Percentiles rank a stretch among this genome's conserved stretches.
Conservation (phyloP, 495 filamentous ascomycete genomes). For the Friedmanniomyces simplex region DNA sequence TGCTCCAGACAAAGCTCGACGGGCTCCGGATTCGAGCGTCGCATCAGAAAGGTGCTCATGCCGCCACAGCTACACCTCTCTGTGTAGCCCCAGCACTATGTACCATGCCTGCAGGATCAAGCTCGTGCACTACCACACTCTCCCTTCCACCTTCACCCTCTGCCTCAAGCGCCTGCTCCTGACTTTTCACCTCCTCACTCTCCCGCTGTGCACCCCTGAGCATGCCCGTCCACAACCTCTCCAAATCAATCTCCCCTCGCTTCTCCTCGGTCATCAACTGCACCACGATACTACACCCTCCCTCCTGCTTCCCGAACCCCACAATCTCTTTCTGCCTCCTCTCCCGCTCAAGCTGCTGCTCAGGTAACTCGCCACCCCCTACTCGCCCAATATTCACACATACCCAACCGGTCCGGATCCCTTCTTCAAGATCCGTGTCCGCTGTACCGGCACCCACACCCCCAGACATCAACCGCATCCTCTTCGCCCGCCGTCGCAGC, state of each 20-base stretch:
- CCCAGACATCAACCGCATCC: conserved; percentile 62
- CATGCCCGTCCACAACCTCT: conserved; percentile 60
- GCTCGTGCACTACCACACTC: not conserved
- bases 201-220: conserved; percentile 36
- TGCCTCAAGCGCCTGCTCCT: not conserved
- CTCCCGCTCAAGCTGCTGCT: conserved; percentile 30
- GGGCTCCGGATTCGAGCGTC: no score
- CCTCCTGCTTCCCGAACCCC: conserved; percentile 59
- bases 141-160: not conserved
- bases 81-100: not conserved
- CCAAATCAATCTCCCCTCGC: conserved; percentile 71
- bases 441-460: conserved; percentile 40
- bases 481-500: conserved; percentile 64
- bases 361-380: conserved; percentile 39
- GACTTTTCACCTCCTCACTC: conserved; percentile 10
- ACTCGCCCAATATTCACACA: conserved; percentile 80
- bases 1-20: no score
- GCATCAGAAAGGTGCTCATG: not conserved
- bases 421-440: conserved; percentile 53
- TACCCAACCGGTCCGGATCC: conserved; percentile 85
- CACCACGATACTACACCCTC: conserved; percentile 61
- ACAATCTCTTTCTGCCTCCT: conserved; percentile 40
- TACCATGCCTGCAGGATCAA: not conserved
- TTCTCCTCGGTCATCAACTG: conserved; percentile 86
- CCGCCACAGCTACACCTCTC: not conserved